Base-by-base conservation (phyloP, 73 alveolate genomes). In the Paramecium tetraurelia region DNA sequence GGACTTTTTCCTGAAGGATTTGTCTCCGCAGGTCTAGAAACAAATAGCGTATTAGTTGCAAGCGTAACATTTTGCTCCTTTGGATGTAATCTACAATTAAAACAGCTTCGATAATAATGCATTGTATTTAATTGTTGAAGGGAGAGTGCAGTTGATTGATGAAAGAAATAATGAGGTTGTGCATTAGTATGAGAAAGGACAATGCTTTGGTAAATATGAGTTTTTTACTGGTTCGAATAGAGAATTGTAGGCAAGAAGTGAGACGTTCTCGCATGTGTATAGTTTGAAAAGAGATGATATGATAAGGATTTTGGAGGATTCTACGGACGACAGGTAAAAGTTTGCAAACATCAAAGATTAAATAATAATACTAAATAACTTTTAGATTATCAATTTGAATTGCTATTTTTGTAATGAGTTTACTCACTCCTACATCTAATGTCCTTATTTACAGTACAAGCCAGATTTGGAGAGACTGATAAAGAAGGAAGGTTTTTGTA, bases 171-270 rank as follows among this genome's bases (percentile, higher is more conserved):
- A 63, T 16, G 57, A 40, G 16, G 14, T 44, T 7, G 31, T 80
- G 3, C 44, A 46, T 31, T 20, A 24, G 5, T 80, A 24, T 80
- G 72, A 46, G 14, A 46, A 46, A 41, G 90, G 90, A 44, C 16
- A 80, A 27, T 43, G 76, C 11, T 80, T 80, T 80, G 90, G 90
- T 43, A 27, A 80, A 80, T 44, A 41, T 46, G 90, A 80, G 43
- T 80, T 80, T 11, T 48, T 80, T 24, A 46, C 72, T 40, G 90
- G 76, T 21, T n/a, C 10, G 16, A 41, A 22, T n/a, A 80, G 90
- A 46, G 72, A 44, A 22, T 44, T 46, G 14, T 22, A 33, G 7
- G 90, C 90, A 6, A 44, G 43, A 12, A 80, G 90, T 46, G 57
- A 44, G 12, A 80, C 46, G 12, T 80, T 80, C 7, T 10, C 76